Evolutionary conservation across 1,139 yeast species (phyloP), one percentile per base, ranked within the genome.

Genomic region (Yamadazyma dendronema): DNA sequence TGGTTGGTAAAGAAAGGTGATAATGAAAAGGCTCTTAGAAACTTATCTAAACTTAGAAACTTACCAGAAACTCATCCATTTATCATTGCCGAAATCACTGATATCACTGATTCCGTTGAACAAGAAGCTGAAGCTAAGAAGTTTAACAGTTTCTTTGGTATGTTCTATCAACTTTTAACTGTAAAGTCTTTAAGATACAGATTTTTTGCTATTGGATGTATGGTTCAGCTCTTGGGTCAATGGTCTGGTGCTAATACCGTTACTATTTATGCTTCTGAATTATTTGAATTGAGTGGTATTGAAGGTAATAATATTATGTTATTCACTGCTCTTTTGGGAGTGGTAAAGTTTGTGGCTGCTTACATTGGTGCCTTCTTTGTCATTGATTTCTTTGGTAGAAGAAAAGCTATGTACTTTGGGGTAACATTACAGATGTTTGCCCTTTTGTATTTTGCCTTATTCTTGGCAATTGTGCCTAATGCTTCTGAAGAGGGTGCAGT

Each of bases 221-320:
- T 62, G 33, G 63, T 77, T 14, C 80, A 78, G 47, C 42, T 80
- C 31, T 62, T 79, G 38, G 78, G 80, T 33, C 84, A 79, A 58
- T 77, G 82, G 76, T 64, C 78, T 31, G 85, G 85, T 35, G 80
- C 83, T 17, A 79, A 77, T 45, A 77, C 83, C 2, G 63, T 78
- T 34, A 77, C 81, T n/a, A 74, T 77, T 37, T 78, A 77, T 50
- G 77, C 84, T 15, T 71, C 79, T 15, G 74, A 74, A 41, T 64
- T 79, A 40, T 77, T 79, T 50, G 64, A 65, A 24, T 63, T 76
- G 38, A 70, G 74, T 37, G 84, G 84, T 39, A 54, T 65, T 33
- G 34, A 35, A 28, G 67, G 65, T 25, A 50, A 60, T 23, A 67
- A 65, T 14, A 52, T 49, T 16, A 58, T 72, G 54, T 62, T 67